Evolutionary conservation across 2,329 filamentous ascomycete species (phyloP).

Genomic region (Erysiphe pulchra): DNA sequence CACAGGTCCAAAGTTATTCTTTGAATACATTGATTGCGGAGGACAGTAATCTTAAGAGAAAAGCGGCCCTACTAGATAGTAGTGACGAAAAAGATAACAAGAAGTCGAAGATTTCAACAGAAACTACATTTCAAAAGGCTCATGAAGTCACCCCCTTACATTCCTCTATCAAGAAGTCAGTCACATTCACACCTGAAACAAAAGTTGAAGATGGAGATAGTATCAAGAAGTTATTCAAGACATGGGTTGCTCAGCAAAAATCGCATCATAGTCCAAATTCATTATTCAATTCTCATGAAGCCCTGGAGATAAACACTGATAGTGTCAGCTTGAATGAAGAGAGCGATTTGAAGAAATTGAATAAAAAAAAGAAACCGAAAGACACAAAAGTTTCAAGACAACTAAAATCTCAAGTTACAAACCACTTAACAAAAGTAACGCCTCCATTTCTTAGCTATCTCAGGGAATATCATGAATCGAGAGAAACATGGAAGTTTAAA

Average conservation of each 20-base stretch:
- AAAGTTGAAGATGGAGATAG: slow-evolving; percentile 30
- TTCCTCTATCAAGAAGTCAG: slow-evolving; percentile 23
- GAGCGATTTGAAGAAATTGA: slow-evolving; percentile 10
- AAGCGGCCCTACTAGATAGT: slow-evolving; percentile 5
- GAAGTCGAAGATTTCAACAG: slow-evolving; percentile 6
- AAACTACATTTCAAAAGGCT: slow-evolving; percentile 1
- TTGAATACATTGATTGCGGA: slow-evolving; percentile 3
- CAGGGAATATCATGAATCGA: slow-evolving; percentile 43
- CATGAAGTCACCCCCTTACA: slow-evolving; percentile 9
- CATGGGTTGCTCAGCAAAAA: slow-evolving; percentile 19
- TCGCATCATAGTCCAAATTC: slow-evolving; percentile 9
- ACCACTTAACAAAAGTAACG: slow-evolving; percentile 14
- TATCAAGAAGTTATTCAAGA: slow-evolving; percentile 23
- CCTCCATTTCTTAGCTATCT: slow-evolving; percentile 53
- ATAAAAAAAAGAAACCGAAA: slow-evolving; percentile 11
- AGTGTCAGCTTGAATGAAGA: slow-evolving; percentile 9
- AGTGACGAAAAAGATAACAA: slow-evolving; percentile 9
- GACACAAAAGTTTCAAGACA: slow-evolving; percentile 3
- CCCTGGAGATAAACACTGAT: slow-evolving; percentile 8
- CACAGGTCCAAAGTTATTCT: slow-evolving; percentile 14
- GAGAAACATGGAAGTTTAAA: slow-evolving; percentile 75
- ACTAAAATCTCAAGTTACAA: slow-evolving; percentile 2
- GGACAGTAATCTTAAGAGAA: slow-evolving; percentile 8
- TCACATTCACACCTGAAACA: slow-evolving; percentile 37
- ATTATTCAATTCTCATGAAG: slow-evolving; percentile 4